Conservation (phyloP, 1,284 basidiomycete species). For the Moniliella sp. region DNA sequence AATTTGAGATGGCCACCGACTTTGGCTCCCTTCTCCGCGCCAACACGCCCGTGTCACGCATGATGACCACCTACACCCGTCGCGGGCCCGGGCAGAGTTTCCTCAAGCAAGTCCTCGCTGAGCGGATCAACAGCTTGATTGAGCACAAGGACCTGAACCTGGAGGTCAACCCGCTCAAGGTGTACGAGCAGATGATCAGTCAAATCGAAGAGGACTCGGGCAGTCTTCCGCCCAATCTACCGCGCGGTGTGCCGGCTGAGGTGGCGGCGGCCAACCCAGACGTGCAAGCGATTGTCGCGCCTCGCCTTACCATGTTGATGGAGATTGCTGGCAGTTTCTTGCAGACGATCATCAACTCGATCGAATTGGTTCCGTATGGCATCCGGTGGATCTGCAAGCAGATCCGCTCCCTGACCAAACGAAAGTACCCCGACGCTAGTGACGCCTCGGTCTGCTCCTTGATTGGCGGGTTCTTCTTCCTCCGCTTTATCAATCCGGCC, state of each 20-base stretch:
- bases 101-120: slow-evolving; percentile 81
- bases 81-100: slow-evolving; percentile 92
- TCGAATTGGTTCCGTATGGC: slow-evolving; percentile 92
- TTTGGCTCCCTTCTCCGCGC: slow-evolving; percentile 88
- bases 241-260: slow-evolving; percentile 74
- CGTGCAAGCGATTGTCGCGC: slow-evolving; percentile 89
- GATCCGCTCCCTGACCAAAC: slow-evolving; percentile 81
- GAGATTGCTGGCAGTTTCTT: slow-evolving; percentile 96
- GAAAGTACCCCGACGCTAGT: slow-evolving; percentile 90
- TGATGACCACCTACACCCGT: slow-evolving; percentile 99
- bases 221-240: slow-evolving; percentile 63
- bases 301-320: slow-evolving; percentile 88
- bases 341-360: slow-evolving; percentile 86
- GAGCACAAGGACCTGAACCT: slow-evolving; percentile 95
- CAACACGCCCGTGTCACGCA: slow-evolving; percentile 91
- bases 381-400: slow-evolving; percentile 99
- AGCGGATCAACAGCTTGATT: slow-evolving; percentile 88
- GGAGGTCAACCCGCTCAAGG: slow-evolving; percentile 94
- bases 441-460: slow-evolving; percentile 94
- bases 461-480: slow-evolving; percentile 97
- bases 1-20: slow-evolving; percentile 93
- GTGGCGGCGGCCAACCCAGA: slow-evolving; percentile 75
- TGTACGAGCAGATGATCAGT: slow-evolving; percentile 93
- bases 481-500: slow-evolving; percentile 98
- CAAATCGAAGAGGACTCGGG: slow-evolving; percentile 94